Conservation (phyloP, 371 early-diverging fungal species). For the Saksenaea vasiformis region DNA sequence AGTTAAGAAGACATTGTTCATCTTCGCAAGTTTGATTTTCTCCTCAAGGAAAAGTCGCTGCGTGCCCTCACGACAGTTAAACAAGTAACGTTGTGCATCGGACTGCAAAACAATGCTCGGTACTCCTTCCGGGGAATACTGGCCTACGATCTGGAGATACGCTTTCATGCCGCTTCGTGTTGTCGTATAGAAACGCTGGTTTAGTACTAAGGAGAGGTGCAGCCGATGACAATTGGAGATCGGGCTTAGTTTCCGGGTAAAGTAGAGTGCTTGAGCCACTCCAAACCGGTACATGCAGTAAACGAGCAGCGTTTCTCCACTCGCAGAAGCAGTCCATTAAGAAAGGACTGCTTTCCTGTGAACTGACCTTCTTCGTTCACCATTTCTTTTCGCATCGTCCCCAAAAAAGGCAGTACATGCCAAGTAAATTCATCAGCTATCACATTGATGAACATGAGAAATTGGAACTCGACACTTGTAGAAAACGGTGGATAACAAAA, state of each 20-base stretch:
- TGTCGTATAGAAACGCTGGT: background rate
- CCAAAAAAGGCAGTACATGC: no score
- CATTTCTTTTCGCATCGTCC: no score
- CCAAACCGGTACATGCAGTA: background rate
- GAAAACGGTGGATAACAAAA: no score
- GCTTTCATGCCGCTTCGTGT: slow-evolving; percentile 70
- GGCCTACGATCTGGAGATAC: slow-evolving; percentile 75
- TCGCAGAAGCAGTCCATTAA: no score
- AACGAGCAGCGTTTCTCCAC: background rate
- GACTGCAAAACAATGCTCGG: slow-evolving; percentile 82
- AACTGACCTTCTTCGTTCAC: no score
- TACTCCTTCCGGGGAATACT: slow-evolving; percentile 67
- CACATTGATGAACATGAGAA: no score
- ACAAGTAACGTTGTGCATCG: slow-evolving; percentile 82
- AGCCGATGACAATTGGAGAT: background rate
- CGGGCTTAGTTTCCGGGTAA: background rate
- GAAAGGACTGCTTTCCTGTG: no score
- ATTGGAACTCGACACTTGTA: no score
- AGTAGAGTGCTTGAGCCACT: background rate
- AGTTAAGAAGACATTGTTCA: slow-evolving; percentile 80
- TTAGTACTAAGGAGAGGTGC: background rate
- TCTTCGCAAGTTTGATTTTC: slow-evolving; percentile 64
- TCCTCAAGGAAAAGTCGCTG: slow-evolving; percentile 87
- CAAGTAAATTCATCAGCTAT: no score
- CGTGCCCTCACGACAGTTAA: slow-evolving; percentile 95